Base-by-base conservation (phyloP, 73 alveolate species). In the Paramecium primaurelia region DNA sequence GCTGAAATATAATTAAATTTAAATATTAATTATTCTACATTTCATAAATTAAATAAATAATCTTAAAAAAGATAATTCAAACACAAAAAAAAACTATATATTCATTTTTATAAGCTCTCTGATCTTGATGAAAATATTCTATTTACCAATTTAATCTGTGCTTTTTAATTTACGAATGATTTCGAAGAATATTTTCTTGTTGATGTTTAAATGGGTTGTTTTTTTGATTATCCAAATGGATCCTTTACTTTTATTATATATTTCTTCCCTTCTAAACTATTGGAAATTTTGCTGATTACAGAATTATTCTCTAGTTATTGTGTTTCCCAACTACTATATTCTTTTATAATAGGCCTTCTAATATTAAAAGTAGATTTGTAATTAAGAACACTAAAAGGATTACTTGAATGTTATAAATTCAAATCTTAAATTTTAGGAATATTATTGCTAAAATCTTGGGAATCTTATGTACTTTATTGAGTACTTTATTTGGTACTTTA, bases 41-140 rank as follows among this genome's bases (percentile, higher is more conserved):
- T 54, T 18, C 14, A 18, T 54, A n/a, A 18, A 54, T 18, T 54
- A 54, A 10, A 11, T 1, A 47, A 4, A 11, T 11, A 47, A 11
- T 54, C 22, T 54, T 54, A 54, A 54, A 54, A 47, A n/a, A 54
- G 25, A 18, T n/a, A 4, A 54, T 54, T 54, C 69, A 64, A 64
- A 64, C 42, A 25, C 84, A 64, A 16, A 64, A 22, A 22, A 28
- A 64, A 64, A 28, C 47, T 28, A 11, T 28, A 6, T 4, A 5
- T 28, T 64, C 84, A 64, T 44, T 64, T 16, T 25, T 80, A 22
- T 8, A 80, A 22, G 32, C 77, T 44, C 20, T 80, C 91, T 20
- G 91, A 80, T 36, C 91, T 42, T 11, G 91, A 80, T 4, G 91
- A 80, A 80, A 80, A 80, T 80, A 80, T 80, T 80, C 91, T 22